Evolutionary conservation across 495 filamentous ascomycete genomes (phyloP).

Genomic region (Daldinia loculata): DNA sequence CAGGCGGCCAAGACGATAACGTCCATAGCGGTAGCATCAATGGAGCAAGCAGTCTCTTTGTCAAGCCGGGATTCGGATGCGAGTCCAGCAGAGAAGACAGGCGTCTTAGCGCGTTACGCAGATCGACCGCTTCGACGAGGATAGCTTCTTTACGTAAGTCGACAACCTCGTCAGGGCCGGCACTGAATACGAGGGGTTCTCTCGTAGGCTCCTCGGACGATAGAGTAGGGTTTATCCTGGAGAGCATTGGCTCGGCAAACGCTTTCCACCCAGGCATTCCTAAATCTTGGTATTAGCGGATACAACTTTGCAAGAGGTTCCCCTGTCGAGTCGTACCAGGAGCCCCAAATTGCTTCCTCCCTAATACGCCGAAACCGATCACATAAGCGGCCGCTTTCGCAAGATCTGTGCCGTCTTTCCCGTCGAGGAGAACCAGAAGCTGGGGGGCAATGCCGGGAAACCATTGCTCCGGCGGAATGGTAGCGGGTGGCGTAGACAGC

Average conservation of each 20-base stretch:
- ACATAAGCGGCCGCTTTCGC: constrained; percentile 73
- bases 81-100: constrained; percentile 67
- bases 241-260: constrained; percentile 71
- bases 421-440: constrained; percentile 72
- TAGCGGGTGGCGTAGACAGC: constrained; percentile 68
- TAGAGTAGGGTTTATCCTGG: constrained; percentile 65
- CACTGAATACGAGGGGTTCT: constrained; percentile 31
- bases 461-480: constrained; percentile 65
- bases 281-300: constrained; percentile 29
- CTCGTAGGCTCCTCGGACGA: constrained; percentile 16
- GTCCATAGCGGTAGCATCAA: constrained; percentile 76
- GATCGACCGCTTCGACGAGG: constrained; percentile 54
- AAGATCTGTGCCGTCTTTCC: constrained; percentile 69
- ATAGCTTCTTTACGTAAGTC: constrained; percentile 52
- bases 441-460: constrained; percentile 72
- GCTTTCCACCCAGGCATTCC: constrained; percentile 73
- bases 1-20: constrained; percentile 62
- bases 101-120: constrained; percentile 63
- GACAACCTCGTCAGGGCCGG: constrained; percentile 46
- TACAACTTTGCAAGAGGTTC: neutral
- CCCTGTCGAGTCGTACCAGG: constrained; percentile 56
- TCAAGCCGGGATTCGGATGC: constrained; percentile 77
- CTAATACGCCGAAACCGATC: constrained; percentile 77
- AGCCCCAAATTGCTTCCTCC: constrained; percentile 70
- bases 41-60: constrained; percentile 71